Evolutionary conservation across 2,329 filamentous ascomycete species (phyloP), one percentile per base, ranked within the genome.

Genomic region (Tolypocladium tropicale): DNA sequence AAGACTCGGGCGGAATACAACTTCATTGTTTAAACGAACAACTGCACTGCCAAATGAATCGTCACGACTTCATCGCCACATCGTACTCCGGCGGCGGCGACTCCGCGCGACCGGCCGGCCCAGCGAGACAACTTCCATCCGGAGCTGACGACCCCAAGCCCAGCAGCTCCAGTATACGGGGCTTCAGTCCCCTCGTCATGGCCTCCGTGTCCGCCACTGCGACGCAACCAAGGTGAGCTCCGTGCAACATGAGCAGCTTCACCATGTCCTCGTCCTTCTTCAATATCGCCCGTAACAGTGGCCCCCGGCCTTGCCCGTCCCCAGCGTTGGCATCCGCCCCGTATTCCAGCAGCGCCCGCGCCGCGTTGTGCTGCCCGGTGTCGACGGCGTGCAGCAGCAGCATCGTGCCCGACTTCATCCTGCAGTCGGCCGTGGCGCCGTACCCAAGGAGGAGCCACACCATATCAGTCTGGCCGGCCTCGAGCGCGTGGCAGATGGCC

Each of bases 271-370:
- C 12, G 32, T 72, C 61, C 11, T 65, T 63, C 33, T 58, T 64
- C 36, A 62, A 54, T 18, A 71, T 56, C 6, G 70, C 69, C 53
- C 68, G 64, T 59, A 70, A 60, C 52, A 73, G 55, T 7, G 70
- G 69, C 16, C 67, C 67, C 43, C 65, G 60, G 2, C 63, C 66
- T 39, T 67, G 65, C 34, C 67, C 66, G 11, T 70, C 67, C 6
- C 60, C 54, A 2, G 59, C 58, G 18, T 73, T 72, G 0, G 65
- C 57, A 39, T 72, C 64, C 0, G 70, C 70, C 5, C 70, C 72
- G 25, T 67, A 59, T 39, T 66, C 59, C 0, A 74, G 57, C 12
- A 73, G 60, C 12, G 64, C 50, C 46, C 57, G 59, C 0, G 57
- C 65, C 23, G 65, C 62, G 2, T 67, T 68, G 4, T 36, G 39